Conservation (phyloP, 2,329 filamentous ascomycete species). For the Plenodomus biglobosus region DNA sequence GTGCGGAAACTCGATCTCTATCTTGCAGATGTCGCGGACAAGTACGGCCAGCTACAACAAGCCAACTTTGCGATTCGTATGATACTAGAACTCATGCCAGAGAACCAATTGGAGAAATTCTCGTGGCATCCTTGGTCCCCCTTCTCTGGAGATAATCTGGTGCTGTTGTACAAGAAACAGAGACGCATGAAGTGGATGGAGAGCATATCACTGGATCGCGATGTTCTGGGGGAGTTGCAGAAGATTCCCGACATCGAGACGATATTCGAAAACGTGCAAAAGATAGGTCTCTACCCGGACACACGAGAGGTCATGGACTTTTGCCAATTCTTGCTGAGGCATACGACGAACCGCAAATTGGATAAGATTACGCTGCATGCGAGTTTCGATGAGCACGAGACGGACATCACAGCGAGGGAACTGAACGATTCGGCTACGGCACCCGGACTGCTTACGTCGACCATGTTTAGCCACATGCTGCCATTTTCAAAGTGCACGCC, state of each 20-base stretch:
- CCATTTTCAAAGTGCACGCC: constrained; percentile 52
- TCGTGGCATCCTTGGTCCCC: constrained; percentile 55
- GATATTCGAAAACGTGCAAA: constrained; percentile 47
- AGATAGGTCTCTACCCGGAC: constrained; percentile 53
- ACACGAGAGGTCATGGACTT: constrained; percentile 48
- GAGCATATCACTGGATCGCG: constrained; percentile 49
- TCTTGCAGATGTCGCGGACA: constrained; percentile 48
- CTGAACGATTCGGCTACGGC: constrained; percentile 52
- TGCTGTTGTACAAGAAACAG: constrained; percentile 53
- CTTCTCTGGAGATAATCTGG: constrained; percentile 52
- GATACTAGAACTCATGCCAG: constrained; percentile 53
- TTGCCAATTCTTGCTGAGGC: constrained; percentile 48
- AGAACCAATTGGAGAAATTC: constrained; percentile 53
- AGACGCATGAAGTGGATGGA: constrained; percentile 53
- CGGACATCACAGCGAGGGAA: constrained; percentile 42
- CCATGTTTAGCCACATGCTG: constrained; percentile 51
- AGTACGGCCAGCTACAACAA: constrained; percentile 49
- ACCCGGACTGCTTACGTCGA: constrained; percentile 50
- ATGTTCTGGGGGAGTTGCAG: constrained; percentile 47
- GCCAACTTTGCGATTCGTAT: constrained; percentile 53
- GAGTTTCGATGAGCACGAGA: constrained; percentile 47
- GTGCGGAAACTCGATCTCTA: constrained; percentile 52
- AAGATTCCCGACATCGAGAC: constrained; percentile 45
- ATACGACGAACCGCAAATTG: constrained; percentile 40
- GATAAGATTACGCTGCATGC: constrained; percentile 53